Evolutionary conservation across 176 grass and related monocot species (phyloP).

Genomic region (Chloris gayana): DNA sequence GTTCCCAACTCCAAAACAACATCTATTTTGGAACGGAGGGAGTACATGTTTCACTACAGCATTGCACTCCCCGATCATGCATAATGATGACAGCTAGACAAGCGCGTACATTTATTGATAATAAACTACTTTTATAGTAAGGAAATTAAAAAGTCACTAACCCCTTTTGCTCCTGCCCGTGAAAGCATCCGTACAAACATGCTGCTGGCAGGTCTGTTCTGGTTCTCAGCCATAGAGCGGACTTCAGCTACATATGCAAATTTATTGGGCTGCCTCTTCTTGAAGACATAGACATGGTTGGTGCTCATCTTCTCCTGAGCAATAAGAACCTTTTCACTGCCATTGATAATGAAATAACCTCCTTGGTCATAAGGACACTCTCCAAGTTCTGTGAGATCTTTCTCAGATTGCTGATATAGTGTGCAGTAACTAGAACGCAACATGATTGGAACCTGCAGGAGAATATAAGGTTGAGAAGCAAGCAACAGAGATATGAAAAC

Average conservation of each 20-base stretch:
- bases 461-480: not conserved
- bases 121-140: constrained; percentile 19
- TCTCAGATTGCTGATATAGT: constrained; percentile 87
- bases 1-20: no score
- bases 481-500: constrained; percentile 37
- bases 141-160: constrained; percentile 40
- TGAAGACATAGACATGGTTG: constrained; percentile 98
- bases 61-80: not conserved
- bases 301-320: constrained; percentile 99
- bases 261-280: constrained; percentile 99
- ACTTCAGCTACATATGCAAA: constrained; percentile 95
- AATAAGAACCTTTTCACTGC: constrained; percentile 96
- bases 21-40: no score
- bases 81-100: constrained; percentile 18
- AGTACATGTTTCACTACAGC: not conserved
- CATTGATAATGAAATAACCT: constrained; percentile 97
- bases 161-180: constrained; percentile 89
- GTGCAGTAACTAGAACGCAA: constrained; percentile 95
- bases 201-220: constrained; percentile 93
- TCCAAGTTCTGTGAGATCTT: constrained; percentile 92
- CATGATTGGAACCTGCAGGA: constrained; percentile 87
- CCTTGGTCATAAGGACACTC: constrained; percentile 99
- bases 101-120: constrained; percentile 15
- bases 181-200: constrained; percentile 99
- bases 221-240: constrained; percentile 90